Conservation (phyloP, 169 alveolate species). For the Nephromyces sp. region DNA sequence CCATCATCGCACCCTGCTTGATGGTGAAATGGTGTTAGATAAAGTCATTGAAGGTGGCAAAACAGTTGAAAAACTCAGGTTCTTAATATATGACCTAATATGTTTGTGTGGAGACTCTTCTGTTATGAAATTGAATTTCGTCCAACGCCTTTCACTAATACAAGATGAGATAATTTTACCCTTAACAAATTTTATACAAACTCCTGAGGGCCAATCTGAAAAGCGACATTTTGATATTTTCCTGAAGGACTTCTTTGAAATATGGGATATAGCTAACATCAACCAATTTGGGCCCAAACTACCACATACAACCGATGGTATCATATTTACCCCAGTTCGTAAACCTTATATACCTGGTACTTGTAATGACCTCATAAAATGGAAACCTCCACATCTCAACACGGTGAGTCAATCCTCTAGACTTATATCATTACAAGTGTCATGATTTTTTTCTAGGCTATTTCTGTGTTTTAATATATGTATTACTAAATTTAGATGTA, state of each 20-base stretch:
- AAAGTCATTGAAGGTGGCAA: neutral
- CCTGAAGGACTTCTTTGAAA: conserved; percentile 70
- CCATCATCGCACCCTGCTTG: conserved; percentile 73
- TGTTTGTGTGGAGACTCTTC: conserved; percentile 62
- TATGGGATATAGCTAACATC: conserved; percentile 59
- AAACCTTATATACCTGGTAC: conserved; percentile 88
- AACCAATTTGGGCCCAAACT: conserved; percentile 64
- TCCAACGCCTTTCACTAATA: conserved; percentile 63
- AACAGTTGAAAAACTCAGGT: conserved; percentile 28
- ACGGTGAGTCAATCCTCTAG: conserved; percentile 74
- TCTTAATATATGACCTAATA: conserved; percentile 70
- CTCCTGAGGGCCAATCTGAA: neutral
- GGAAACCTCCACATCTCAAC: conserved; percentile 91
- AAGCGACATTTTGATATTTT: neutral
- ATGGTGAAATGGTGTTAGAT: conserved; percentile 76
- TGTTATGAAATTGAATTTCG: conserved; percentile 46
- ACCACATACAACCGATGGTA: conserved; percentile 88
- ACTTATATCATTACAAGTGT: too few relatives aligned
- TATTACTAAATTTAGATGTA: too few relatives aligned
- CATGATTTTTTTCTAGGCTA: too few relatives aligned
- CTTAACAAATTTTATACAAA: neutral
- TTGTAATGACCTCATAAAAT: conserved; percentile 77
- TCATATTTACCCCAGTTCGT: conserved; percentile 81
- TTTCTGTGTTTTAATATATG: too few relatives aligned
- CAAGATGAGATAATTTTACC: conserved; percentile 57